Evolutionary conservation across 352 stramenopile genomes (phyloP), one percentile per base, ranked within the genome.

Genomic region (Phytophthora brassicae): DNA sequence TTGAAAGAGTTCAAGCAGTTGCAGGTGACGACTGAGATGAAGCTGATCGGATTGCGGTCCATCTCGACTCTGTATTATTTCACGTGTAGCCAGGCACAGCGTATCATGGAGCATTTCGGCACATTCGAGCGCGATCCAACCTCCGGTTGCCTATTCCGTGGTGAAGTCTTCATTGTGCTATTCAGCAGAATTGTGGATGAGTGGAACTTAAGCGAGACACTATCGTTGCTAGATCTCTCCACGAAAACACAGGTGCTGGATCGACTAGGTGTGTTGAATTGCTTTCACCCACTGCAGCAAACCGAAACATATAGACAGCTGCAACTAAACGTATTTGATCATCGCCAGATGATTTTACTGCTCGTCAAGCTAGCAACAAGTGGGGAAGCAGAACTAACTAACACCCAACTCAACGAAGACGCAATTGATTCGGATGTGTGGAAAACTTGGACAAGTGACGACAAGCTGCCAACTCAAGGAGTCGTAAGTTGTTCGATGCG

Each of bases 1-100:
- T 43, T 92, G 19, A 88, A 86, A 39, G 83, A 92, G 56, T 92
- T 92, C 67, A 92, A 90, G 60, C 72, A 84, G 45, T 62, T 92
- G 6, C 75, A 79, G 16, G 79, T 88, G 20, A 58, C 60, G 2
- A 68, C 75, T 6, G 81, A 90, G 58, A 77, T 85, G 57, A 90
- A 92, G 36, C 55, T 92, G 33, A 64, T 92, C 14, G 83, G 83
- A 0, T 50, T 92, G 23, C 83, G 83, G 8, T 84, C 75, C 1
- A 85, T 92, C 31, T 92, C 83, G 11, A 86, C 74, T 26, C 52
- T 72, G 20, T 92, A 89, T 50, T 92, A 83, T 48, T 92, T 90
- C 38, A 84, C 82, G 12, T 83, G 77, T 50, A 82, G 72, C 47
- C 83, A 92, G 29, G 45, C 66, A 20, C 83, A 92, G 66, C 79